Base-by-base conservation (phyloP, 2,329 filamentous ascomycete genomes). In the Podosphaera fusca region DNA sequence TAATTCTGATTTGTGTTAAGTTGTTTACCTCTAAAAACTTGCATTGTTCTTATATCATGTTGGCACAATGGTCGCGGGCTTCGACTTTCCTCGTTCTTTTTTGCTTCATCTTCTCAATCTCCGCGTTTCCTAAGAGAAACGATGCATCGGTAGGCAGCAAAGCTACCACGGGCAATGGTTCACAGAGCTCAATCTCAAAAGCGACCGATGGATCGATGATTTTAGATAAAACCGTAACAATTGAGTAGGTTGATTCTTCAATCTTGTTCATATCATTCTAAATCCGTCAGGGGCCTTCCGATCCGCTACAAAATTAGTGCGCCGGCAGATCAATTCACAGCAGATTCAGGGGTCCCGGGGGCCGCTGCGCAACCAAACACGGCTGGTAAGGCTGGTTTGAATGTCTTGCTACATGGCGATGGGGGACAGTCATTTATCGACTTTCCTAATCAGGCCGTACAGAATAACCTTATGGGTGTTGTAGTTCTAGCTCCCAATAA, bases 381-480 rank as follows among this genome's bases (percentile, higher is more conserved):
- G 30, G 61, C 61, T 0, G 71, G 73, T 4, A 60, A 67, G 5
- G 67, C 76, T 35, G 75, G 75, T 55, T 69, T 77, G 5, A 80
- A 80, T 61, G 73, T 80, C 12, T 71, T 80, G 40, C 71, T 80
- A 2, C 77, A 80, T 64, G 77, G 77, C 55, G 77, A 80, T 63
- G 77, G 77, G 47, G 77, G 77, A 5, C 74, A 78, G 62, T 77
- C 74, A 10, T 62, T 87, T 82, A 65, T 95, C 87, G n/a, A 96
- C 74, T 51, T 95, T 78, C 59, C 76, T 79, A 68, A 87, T 84
- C 38, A 95, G 72, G 3, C 84, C 79, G 62, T 94, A 82, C 7
- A 94, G 74, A 46, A 85, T 75, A 61, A 85, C 78, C 61, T 82
- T 80, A 68, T 94, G 87, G 47, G 94, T 81, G 57, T 90, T 80